A percentile compares a stretch with the other conserved stretches of the same genome.
Evolutionary conservation across 208 protist species (phyloP).

Genomic region (Acanthamoeba lenticulata): DNA sequence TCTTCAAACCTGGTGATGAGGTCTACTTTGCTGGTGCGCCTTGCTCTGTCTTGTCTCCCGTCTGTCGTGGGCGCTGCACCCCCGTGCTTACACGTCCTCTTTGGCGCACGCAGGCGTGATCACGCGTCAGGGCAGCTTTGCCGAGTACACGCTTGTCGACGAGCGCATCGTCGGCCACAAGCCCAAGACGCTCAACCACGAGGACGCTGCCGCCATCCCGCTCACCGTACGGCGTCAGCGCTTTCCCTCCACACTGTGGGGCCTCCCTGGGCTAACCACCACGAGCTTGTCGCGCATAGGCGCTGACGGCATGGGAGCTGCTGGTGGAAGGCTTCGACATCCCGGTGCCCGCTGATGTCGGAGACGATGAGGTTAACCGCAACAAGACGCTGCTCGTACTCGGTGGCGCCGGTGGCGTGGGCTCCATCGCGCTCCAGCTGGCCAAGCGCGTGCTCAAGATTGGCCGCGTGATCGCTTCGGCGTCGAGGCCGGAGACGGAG

Average conservation of each 20-base stretch:
- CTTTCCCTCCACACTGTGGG: background rate
- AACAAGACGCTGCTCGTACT: slow-evolving; percentile 28
- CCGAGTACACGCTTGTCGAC: slow-evolving; percentile 5
- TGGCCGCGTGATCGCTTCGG: slow-evolving; percentile 33
- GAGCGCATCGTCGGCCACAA: slow-evolving; percentile 20
- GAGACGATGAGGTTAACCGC: background rate
- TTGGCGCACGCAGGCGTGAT: background rate
- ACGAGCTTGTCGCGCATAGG: background rate
- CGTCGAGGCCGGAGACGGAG: background rate
- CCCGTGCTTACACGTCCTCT: no score
- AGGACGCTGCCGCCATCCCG: slow-evolving; percentile 29
- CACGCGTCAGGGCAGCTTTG: background rate
- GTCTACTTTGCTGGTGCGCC: slow-evolving; percentile 39
- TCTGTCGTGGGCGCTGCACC: no score
- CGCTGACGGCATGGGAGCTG: slow-evolving; percentile 53
- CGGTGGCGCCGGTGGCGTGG: slow-evolving; percentile 50
- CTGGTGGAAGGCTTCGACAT: slow-evolving; percentile 56
- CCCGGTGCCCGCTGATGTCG: background rate
- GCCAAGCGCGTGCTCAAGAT: slow-evolving; percentile 66
- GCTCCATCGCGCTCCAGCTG: slow-evolving; percentile 46
- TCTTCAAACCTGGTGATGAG: slow-evolving; percentile 59
- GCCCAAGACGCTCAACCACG: background rate
- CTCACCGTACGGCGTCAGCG: background rate
- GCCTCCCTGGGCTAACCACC: background rate
- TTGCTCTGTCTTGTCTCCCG: background rate